phyloP scores from a whole-genome alignment of 169 alveolate species.

The Neospora caninum region DNA sequence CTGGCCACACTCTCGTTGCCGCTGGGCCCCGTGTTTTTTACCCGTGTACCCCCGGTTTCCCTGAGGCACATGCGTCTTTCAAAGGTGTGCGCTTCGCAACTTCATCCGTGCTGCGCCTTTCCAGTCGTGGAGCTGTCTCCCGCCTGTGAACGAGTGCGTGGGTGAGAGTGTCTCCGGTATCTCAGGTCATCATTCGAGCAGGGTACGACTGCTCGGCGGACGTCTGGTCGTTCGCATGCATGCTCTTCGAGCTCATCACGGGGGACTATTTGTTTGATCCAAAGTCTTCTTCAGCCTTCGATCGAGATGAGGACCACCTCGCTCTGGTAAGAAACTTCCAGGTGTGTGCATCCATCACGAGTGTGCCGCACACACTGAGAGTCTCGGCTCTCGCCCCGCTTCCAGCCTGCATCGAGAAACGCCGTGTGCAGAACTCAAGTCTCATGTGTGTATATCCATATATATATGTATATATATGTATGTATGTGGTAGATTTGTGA shows the following conservation, averaged over 20 bases:
- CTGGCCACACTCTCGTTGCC: no score
- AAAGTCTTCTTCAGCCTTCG: conserved; percentile 81
- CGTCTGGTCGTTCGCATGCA: conserved; percentile 98
- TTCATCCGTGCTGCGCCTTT: not conserved
- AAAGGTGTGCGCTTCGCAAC: not conserved
- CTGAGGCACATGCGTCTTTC: no score
- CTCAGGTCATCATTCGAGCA: conserved; percentile 89
- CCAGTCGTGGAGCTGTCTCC: conserved; percentile 30
- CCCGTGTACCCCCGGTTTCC: no score
- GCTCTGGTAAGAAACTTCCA: conserved; percentile 92
- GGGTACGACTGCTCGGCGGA: conserved; percentile 96
- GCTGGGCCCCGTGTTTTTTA: no score
- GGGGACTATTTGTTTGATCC: conserved; percentile 99
- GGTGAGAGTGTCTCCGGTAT: not conserved
- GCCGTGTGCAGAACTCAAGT: no score
- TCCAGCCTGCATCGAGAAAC: no score
- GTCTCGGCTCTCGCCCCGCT: no score
- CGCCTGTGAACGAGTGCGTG: not conserved
- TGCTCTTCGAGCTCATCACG: conserved; percentile 96
- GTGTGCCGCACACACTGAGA: no score
- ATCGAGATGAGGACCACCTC: conserved; percentile 92
- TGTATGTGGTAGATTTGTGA: no score
- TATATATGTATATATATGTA: no score
- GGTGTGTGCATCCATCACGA: conserved; percentile 70
- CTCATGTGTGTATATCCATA: not conserved